Base-by-base conservation (phyloP, 768 basidiomycete genomes). In the Boletus reticuloceps region DNA sequence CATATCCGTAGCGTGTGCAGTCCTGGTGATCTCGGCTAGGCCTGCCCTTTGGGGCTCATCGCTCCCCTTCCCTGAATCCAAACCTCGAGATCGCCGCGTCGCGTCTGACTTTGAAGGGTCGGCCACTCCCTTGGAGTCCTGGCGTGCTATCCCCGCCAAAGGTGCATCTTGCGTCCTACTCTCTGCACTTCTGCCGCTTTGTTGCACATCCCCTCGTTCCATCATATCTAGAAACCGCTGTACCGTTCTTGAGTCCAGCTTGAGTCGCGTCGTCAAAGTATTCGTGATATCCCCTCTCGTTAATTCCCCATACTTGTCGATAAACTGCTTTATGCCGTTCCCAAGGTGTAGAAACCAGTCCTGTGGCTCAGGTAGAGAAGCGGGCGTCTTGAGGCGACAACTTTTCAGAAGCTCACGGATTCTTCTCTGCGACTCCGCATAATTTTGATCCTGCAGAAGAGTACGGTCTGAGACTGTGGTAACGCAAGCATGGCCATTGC, bases 401-500 rank as follows among this genome's bases (percentile, higher is more conserved):
- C 10, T 19, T 27, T 38, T 47, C 8, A 66, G 16, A 5, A 66
- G 50, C 1, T 53, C 36, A 25, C 52, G 50, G 13, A 66, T 53
- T 32, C 12, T 60, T 22, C 12, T 16, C 22, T 55, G 42, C 19
- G 65, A 66, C 46, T 66, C 52, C 5, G 14, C 4, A 14, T 61
- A 62, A 27, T 62, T 56, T 22, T 16, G 16, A 22, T 50, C 49
- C 42, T 51, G 39, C 2, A 7, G 49, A 6, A 9, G 20, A 9
- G 48, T 32, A 14, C 45, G 38, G 44, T 54, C 50, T n/a, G 37
- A 17, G n/a, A 58, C 47, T 0, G 58, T 49, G 1, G 62, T 60
- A 10, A 65, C 47, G 46, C 69, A 71, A 5, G 60, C 69, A 25
- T 68, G 65, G 1, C 56, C 64, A 20, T 44, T 38, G 52, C 50